Evolutionary conservation across 2,329 filamentous ascomycete genomes (phyloP).

Genomic region (Claviceps sp.): DNA sequence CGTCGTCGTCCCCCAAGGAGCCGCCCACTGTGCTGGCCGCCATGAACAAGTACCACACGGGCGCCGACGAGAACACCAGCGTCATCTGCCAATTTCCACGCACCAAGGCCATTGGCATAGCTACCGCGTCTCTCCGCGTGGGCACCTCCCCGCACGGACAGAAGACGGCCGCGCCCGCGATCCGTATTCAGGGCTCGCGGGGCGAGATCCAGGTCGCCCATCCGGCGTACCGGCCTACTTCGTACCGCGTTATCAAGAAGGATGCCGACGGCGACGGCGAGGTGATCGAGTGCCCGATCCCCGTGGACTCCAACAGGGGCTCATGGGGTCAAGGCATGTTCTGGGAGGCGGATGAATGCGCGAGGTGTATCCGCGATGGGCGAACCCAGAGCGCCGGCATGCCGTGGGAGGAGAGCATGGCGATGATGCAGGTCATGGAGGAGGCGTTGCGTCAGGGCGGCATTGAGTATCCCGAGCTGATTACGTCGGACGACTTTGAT

Average conservation of each 20-base stretch:
- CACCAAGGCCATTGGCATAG: conserved; percentile 57
- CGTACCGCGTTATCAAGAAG: conserved; percentile 49
- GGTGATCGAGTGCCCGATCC: conserved; percentile 39
- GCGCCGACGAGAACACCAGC: conserved; percentile 65
- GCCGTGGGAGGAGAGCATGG: conserved; percentile 62
- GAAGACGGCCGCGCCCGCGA: conserved; percentile 47
- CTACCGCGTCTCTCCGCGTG: conserved; percentile 51
- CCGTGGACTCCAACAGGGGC: conserved; percentile 31
- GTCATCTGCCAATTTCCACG: conserved; percentile 64
- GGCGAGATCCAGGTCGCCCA: conserved; percentile 74
- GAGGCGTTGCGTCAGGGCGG: conserved; percentile 38
- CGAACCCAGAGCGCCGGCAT: conserved; percentile 60
- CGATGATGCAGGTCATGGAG: conserved; percentile 68
- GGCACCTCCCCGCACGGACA: conserved; percentile 47
- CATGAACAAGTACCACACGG: conserved; percentile 60
- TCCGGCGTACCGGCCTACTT: conserved; percentile 54
- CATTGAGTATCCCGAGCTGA: conserved; percentile 40
- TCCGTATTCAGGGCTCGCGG: conserved; percentile 66
- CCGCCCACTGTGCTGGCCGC: conserved; percentile 54
- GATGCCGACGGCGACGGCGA: conserved; percentile 33
- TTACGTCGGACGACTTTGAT: conserved; percentile 45
- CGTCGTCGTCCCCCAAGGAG: conserved; percentile 35
- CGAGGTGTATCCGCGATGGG: conserved; percentile 61
- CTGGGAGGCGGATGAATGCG: conserved; percentile 74
- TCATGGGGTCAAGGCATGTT: conserved; percentile 68